Evolutionary conservation across 2,329 filamentous ascomycete species (phyloP), one percentile per base, ranked within the genome.

Genomic region (Colletotrichum lindemuthianum): DNA sequence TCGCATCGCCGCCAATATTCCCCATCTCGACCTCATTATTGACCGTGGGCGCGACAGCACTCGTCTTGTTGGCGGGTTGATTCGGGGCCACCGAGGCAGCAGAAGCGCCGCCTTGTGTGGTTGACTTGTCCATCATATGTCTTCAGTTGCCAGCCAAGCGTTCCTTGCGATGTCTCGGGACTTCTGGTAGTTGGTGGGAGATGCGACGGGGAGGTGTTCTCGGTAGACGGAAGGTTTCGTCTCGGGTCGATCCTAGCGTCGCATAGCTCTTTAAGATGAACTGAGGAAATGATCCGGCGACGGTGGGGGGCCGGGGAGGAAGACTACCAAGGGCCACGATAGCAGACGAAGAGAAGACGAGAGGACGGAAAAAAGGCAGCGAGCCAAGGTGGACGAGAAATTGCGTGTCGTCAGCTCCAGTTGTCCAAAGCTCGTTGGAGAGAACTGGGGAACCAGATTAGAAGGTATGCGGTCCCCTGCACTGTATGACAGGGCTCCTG

Each of bases 11-110:
- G 1, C 81, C 76, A 36, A 88, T 73, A 69, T 75, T 78, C 11
- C 83, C 84, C 77, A 87, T 81, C 71, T 87, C 85, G 77, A 87
- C 77, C 69, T 84, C 84, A 72, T 80, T 82, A 73, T 84, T 87
- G 69, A 88, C 77, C 71, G 85, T 85, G 8, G 87, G 86, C 40
- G 81, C 80, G 4, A 81, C 85, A 13, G 79, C 81, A 48, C 78
- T 74, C 55, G 81, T 78, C 70, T 90, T 90, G 51, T 82, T 79
- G 47, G 84, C 79, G 24, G 85, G 85, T 67, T 87, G 86, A 49
- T 80, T 79, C 48, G 86, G 84, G 51, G 82, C 78, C 52, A 78
- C 77, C 58, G 81, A 78, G 50, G 77, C 75, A 61, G 74, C 72
- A 24, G 73, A 71, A 63, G 71, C 70, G 72, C 75, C 76, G 71